Percentiles rank a stretch among this genome's conserved stretches.
These are phyloP conservation scores for Cydonia oblonga DNA, from an alignment of 331 rosid species.

Conservation along the genomic window DNA sequence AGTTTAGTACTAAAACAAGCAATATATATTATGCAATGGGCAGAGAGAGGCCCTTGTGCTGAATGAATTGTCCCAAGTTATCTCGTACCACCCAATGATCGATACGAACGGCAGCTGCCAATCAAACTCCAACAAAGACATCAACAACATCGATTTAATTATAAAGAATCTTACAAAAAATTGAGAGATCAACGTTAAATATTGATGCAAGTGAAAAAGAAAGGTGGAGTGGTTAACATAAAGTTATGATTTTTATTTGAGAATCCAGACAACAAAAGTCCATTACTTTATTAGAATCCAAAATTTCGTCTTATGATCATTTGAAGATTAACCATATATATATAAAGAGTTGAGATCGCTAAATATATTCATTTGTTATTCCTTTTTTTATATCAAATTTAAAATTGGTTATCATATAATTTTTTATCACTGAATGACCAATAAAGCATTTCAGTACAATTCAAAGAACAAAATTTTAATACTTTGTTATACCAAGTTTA, in stretches of 20 bases:
- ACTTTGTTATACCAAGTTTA: neutral
- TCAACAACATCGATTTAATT: conserved; percentile 6
- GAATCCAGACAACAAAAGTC: neutral
- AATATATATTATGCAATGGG: neutral
- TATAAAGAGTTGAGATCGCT: too few relatives aligned
- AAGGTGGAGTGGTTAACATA: neutral
- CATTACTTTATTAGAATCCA: neutral
- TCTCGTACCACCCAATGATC: neutral
- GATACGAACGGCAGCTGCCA: conserved; percentile 12
- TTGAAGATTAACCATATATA: too few relatives aligned
- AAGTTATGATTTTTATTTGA: neutral
- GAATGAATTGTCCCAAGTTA: neutral
- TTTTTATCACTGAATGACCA: too few relatives aligned
- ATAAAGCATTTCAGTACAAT: too few relatives aligned
- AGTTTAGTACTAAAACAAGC: neutral
- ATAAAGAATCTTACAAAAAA: conserved; percentile 16
- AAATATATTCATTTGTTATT: too few relatives aligned
- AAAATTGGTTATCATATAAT: too few relatives aligned
- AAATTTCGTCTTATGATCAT: too few relatives aligned
- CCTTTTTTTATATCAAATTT: too few relatives aligned
- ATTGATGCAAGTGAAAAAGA: neutral
- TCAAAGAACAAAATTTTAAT: too few relatives aligned
- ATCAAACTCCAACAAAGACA: conserved; percentile 15
- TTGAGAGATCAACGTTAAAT: conserved; percentile 9
- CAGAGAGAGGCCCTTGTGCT: neutral